Evolutionary conservation across 2,329 filamentous ascomycete genomes (phyloP), one percentile per base, ranked within the genome.

Genomic region (Penicillium sp.): DNA sequence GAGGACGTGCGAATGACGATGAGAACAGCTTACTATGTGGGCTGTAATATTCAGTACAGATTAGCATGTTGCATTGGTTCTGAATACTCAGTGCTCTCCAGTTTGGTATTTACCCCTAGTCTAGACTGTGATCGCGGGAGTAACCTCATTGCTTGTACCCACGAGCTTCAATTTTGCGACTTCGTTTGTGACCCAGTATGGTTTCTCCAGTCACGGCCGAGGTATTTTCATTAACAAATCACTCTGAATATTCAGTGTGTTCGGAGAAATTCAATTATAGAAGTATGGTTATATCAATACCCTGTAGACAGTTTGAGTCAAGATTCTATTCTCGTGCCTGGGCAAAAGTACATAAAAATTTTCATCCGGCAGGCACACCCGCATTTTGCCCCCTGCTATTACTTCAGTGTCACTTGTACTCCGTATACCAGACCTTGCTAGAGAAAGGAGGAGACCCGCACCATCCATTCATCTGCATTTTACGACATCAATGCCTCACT

Each of bases 381-480:
- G 29, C 39, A 24, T 34, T 40, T 40, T 50, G 22, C 18, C 50
- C 51, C 34, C 13, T 36, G 34, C 34, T 14, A 36, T 36, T 36
- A n/a, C n/a, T 5, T 27, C 8, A 27, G 24, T 27, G 8, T 27
- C 24, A 27, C 24, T 27, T 27, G 24, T 36, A 36, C 18, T 18
- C 18, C 18, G 18, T 18, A 18, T 18, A 18, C 18, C 34, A 36
- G 14, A 36, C 34, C 34, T 36, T 4, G 34, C 34, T 8, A 27
- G 24, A 58, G 56, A 54, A 54, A 57, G n/a, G 31, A 41, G 56
- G 34, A 53, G 59, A 49, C 56, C 60, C 54, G 48, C 46, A 44
- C 56, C 52, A 56, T 52, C 47, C 50, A 18, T 49, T 50, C 27
- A 22, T 38, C 43, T 54, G 43, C 24, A 36, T 44, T 32, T 36